Percentiles rank a stretch among this genome's conserved stretches.
Evolutionary conservation across 352 stramenopile genomes (phyloP).

Genomic region (Phytopythium delawarense): DNA sequence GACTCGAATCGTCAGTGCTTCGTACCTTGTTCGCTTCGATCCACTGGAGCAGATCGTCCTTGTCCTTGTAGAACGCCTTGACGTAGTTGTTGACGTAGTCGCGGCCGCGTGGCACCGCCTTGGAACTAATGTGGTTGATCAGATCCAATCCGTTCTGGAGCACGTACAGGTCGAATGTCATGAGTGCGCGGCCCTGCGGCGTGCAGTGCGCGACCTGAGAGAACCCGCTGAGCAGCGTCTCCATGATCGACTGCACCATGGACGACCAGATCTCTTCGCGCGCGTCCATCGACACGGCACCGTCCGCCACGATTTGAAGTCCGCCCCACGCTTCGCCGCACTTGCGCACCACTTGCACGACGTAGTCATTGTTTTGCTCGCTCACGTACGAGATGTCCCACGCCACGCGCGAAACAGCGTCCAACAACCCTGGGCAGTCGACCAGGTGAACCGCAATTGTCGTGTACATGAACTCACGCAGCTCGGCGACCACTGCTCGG

Average conservation of each 20-base stretch:
- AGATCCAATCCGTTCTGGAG: slow-evolving; percentile 80
- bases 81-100: slow-evolving; percentile 82
- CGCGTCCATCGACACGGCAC: slow-evolving; percentile 58
- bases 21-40: slow-evolving; percentile 69
- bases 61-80: slow-evolving; percentile 89
- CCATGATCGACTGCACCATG: slow-evolving; percentile 85
- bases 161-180: slow-evolving; percentile 95
- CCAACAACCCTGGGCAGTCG: slow-evolving; percentile 34
- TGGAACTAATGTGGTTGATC: slow-evolving; percentile 73
- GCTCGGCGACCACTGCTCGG: slow-evolving; percentile 39
- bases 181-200: slow-evolving; percentile 93
- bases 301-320: slow-evolving; percentile 63
- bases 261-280: slow-evolving; percentile 76
- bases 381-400: slow-evolving; percentile 71
- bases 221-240: slow-evolving; percentile 91
- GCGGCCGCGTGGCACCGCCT: slow-evolving; percentile 37
- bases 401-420: slow-evolving; percentile 39
- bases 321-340: slow-evolving; percentile 77
- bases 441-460: slow-evolving; percentile 44
- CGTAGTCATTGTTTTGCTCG: slow-evolving; percentile 75
- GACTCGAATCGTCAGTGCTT: not conserved
- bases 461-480: slow-evolving; percentile 62
- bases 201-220: slow-evolving; percentile 87
- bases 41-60: slow-evolving; percentile 83
- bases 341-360: slow-evolving; percentile 71